A percentile compares a stretch with the other conserved stretches of the same genome.
phyloP scores from a whole-genome alignment of 148 eudicot species.

The Camellia sinensis region DNA sequence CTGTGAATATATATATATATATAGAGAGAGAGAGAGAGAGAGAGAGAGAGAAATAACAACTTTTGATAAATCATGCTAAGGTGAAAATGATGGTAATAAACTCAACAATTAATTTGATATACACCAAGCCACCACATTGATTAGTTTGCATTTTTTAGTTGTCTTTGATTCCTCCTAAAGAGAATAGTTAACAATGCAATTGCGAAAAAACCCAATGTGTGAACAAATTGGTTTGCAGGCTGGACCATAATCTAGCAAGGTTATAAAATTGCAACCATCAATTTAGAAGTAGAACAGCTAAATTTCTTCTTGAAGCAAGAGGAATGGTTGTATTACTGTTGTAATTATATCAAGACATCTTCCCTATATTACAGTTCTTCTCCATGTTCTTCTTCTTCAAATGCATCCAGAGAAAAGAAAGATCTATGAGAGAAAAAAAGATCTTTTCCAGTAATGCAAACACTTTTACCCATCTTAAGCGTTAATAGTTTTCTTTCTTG shows the following conservation, averaged over 20 bases:
- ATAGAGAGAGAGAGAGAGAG: too few relatives aligned
- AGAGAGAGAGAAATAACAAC: not conserved
- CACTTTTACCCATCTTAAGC: not conserved
- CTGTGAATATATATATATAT: not conserved
- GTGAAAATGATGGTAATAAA: not conserved
- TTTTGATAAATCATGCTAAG: not conserved
- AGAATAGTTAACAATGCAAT: not conserved
- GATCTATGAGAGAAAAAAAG: not conserved
- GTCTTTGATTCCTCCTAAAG: not conserved
- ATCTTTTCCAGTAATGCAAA: not conserved
- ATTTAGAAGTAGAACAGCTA: not conserved
- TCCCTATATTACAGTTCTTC: not conserved
- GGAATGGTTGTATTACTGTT: not conserved
- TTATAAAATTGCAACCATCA: not conserved
- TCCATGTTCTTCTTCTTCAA: not conserved
- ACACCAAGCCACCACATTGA: not conserved
- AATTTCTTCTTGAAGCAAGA: slow-evolving; percentile 2
- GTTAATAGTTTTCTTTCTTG: not conserved
- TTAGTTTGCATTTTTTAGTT: not conserved
- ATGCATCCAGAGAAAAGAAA: slow-evolving; percentile 9
- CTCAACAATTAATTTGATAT: not conserved
- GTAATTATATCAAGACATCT: not conserved
- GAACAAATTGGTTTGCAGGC: not conserved
- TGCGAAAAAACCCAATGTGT: not conserved
- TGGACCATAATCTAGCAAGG: not conserved